Evolutionary conservation across 805 yeast genomes (phyloP), one percentile per base, ranked within the genome.

Genomic region (Kluyveromyces siamensis): DNA sequence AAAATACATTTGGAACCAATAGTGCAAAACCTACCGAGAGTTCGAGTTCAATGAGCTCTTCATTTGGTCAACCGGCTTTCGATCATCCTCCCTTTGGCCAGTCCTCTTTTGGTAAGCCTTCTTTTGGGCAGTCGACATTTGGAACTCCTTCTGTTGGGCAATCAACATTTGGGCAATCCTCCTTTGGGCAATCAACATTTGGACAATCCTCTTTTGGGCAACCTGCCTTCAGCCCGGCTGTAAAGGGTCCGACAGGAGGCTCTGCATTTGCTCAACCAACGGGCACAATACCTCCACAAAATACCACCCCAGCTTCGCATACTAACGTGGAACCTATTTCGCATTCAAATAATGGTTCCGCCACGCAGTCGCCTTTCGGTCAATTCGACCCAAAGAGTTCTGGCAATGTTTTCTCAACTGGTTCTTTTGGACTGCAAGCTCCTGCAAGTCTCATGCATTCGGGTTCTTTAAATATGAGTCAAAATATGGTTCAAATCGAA

Each of bases 161-260:
- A 25, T 46, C 58, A 4, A 46, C 53, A 5, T 52, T 57, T 50
- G 66, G 35, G 6, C 27, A 27, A n/a, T 48, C 52, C 6, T 56
- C 54, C 3, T 55, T 56, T 46, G 59, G 59, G 1, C 44, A 44
- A 33, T 44, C 56, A 2, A 42, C 53, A 3, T 52, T 57, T 52
- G 66, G 64, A 16, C 47, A 52, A 27, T 55, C 67, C 9, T 52
- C 59, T 10, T 55, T 58, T 54, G 62, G 60, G 8, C 16, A 41
- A 6, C n/a, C 44, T 27, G 44, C 47, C 14, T 51, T 48, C 40
- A 44, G 48, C 16, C 16, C 38, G 16, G 38, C 38, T 36, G 16
- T 36, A 36, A 16, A 14, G 6, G 16, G 16, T 4, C 38, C 3
- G 6, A 14, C n/a, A 36, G 16, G 16, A 3, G 16, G 16, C 6